Evolutionary conservation across 1,284 basidiomycete species (phyloP), one percentile per base, ranked within the genome.

Genomic region (Trametes versicolor): DNA sequence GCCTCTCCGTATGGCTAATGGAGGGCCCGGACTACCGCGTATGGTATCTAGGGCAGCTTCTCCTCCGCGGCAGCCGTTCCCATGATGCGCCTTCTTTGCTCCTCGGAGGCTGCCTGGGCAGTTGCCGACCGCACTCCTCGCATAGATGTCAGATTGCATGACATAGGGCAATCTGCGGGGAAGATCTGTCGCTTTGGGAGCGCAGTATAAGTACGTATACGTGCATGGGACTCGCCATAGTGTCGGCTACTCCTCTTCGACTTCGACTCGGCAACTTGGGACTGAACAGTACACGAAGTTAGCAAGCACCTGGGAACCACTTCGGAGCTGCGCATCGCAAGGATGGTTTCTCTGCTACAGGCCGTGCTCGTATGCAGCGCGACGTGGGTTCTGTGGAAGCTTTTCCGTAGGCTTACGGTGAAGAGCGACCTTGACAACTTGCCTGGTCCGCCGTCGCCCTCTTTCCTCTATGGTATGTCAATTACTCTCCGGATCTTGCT

Each of bases 391-490:
- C 29, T 68, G 39, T 68, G 67, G 62, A 61, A 53, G 60, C 12
- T 58, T n/a, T 39, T 64, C 51, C 59, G 62, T 9, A 41, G 59
- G 37, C 2, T 52, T 12, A 13, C 60, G 3, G 47, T 64, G 12
- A 67, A 58, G 54, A 64, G 43, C 57, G 41, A 51, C 34, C 53
- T 69, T 9, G 68, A 69, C 41, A 67, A 65, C 36, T 39, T 69
- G 23, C 62, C 64, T 0, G 68, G 68, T 0, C 68, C 62, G 1
- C 45, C 60, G 3, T 56, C 65, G 10, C 59, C 54, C 6, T 66
- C 68, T 4, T 64, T 64, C 45, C 19, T 61, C 7, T 59, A 62
- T n/a, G 68, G 68, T 64, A n/a, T n/a, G 41, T 43, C 19, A 39
- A n/a, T n/a, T n/a, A n/a, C n/a, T n/a, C n/a, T n/a, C n/a, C n/a